Conservation (phyloP, 164 flowering plant species). For the Saururus chinensis region DNA sequence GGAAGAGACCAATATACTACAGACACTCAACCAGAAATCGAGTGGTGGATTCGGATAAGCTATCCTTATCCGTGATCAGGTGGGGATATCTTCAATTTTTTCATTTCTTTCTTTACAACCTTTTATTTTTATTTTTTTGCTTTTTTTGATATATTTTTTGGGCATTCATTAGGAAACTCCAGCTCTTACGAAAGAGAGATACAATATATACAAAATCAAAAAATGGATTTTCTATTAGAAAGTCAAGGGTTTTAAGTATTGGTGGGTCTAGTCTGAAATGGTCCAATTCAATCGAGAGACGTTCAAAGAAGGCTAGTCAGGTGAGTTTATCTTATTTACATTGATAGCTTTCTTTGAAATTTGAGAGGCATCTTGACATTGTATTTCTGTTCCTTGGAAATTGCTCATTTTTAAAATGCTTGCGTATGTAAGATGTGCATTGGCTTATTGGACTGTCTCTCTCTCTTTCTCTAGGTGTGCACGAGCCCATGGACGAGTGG, state of each 20-base stretch:
- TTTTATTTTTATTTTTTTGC: background rate
- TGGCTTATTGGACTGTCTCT: too few species aligned
- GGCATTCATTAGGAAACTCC: conserved; percentile 40
- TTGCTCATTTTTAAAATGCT: too few species aligned
- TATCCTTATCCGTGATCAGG: conserved; percentile 45
- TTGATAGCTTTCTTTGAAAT: background rate
- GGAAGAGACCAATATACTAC: conserved; percentile 62
- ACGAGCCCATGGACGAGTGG: too few species aligned
- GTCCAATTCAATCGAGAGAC: conserved; percentile 86
- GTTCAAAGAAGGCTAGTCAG: conserved; percentile 73
- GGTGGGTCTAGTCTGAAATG: conserved; percentile 82
- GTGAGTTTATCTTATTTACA: conserved; percentile 23
- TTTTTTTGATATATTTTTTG: conserved; percentile 1
- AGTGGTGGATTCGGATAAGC: conserved; percentile 16
- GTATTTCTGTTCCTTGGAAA: background rate
- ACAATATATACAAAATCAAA: conserved; percentile 74
- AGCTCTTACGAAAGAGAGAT: conserved; percentile 51
- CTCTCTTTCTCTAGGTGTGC: too few species aligned
- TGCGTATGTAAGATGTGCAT: too few species aligned
- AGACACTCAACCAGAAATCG: conserved; percentile 23
- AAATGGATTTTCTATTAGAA: conserved; percentile 71
- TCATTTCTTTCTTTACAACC: too few species aligned
- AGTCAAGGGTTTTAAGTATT: conserved; percentile 71
- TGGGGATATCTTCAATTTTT: conserved; percentile 4
- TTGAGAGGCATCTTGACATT: background rate